Evolutionary conservation across 192 early-diverging fungal genomes (phyloP).

Genomic region (Backusella parvicylindrica): DNA sequence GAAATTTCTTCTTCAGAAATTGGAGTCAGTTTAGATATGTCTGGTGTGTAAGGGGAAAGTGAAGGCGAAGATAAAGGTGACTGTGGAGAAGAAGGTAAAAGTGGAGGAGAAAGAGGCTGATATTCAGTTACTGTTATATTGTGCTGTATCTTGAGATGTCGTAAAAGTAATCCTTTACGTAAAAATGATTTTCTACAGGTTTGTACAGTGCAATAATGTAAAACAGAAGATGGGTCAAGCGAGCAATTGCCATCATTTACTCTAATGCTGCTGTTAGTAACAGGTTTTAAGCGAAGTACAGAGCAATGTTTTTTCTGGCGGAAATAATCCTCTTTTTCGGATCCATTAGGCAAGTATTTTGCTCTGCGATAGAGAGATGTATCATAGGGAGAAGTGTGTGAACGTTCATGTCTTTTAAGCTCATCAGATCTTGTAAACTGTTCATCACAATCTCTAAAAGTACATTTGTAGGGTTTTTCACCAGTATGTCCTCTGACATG

Average conservation of each 20-base stretch:
- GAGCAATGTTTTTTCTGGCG: neutral
- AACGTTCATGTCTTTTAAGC: constrained; percentile 1
- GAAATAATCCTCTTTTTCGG: neutral
- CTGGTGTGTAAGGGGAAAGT: neutral
- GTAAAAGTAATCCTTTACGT: neutral
- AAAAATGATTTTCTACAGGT: neutral
- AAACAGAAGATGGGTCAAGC: neutral
- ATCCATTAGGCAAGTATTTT: neutral
- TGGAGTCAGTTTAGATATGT: neutral
- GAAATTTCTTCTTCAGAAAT: neutral
- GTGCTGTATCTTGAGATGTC: neutral
- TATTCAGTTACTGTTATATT: neutral
- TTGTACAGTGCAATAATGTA: neutral
- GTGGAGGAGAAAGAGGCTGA: neutral
- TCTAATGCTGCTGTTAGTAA: neutral
- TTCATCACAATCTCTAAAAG: neutral
- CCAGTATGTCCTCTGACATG: constrained; percentile 5
- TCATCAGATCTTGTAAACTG: constrained; percentile 5
- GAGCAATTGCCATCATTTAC: neutral
- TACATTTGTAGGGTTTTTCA: constrained; percentile 3
- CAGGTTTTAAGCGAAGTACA: neutral
- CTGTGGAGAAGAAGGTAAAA: neutral
- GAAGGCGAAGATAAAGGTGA: neutral
- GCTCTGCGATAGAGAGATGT: neutral
- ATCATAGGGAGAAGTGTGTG: neutral